phyloP scores from a whole-genome alignment of 495 filamentous ascomycete species.

The Tuber indicum region DNA sequence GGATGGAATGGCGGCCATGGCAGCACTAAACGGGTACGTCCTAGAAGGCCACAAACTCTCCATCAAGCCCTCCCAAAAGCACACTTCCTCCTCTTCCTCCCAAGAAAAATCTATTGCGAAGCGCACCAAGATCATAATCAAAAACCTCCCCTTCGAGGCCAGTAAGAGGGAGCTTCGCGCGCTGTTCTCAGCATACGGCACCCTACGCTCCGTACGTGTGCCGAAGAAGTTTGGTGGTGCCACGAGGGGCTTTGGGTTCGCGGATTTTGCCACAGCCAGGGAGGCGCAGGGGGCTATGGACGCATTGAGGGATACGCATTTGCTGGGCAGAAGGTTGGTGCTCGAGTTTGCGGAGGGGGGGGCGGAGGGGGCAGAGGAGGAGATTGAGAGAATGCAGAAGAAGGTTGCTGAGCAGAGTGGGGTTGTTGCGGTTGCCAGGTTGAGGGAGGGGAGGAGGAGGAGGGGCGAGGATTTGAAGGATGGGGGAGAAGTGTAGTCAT shows the following conservation, averaged over 20 bases:
- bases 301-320: constrained; percentile 84
- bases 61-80: constrained; percentile 73
- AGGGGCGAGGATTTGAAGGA: constrained; percentile 76
- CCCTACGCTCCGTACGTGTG: constrained; percentile 82
- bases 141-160: constrained; percentile 95
- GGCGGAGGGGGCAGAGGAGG: constrained; percentile 82
- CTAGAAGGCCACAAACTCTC: constrained; percentile 79
- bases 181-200: constrained; percentile 76
- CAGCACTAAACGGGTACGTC: constrained; percentile 76
- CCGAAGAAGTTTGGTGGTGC: constrained; percentile 87
- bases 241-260: constrained; percentile 92
- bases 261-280: constrained; percentile 82
- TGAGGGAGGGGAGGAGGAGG: constrained; percentile 65
- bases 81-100: constrained; percentile 1
- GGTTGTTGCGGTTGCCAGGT: constrained; percentile 78
- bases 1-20: constrained; percentile 69
- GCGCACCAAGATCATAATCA: constrained; percentile 90
- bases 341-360: constrained; percentile 84
- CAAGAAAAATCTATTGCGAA: constrained; percentile 63
- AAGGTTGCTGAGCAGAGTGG: constrained; percentile 83
- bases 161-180: constrained; percentile 83
- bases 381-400: constrained; percentile 91
- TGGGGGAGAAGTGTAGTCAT: constrained; percentile 51
- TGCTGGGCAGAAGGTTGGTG: constrained; percentile 79
- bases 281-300: constrained; percentile 92